A percentile compares a stretch with the other conserved stretches of the same genome.
Evolutionary conservation across 2,329 filamentous ascomycete genomes (phyloP).

Genomic region (Fusarium sp.): DNA sequence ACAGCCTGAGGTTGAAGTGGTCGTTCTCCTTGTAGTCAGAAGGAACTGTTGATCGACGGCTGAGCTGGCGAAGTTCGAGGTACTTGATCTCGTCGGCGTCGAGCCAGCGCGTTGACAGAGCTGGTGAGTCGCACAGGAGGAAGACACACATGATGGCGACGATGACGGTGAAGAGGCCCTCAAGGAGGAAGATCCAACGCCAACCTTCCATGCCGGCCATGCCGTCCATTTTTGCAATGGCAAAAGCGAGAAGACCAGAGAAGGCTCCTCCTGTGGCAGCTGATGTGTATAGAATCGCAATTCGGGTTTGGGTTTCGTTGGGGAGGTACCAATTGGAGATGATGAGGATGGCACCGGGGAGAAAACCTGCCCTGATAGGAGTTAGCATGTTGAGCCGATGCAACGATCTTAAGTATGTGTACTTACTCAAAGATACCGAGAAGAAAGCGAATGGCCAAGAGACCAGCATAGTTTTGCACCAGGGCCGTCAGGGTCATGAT

Average conservation of each 20-base stretch:
- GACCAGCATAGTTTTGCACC: slow-evolving; percentile 20
- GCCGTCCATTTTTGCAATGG: slow-evolving; percentile 32
- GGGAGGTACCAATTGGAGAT: slow-evolving; percentile 35
- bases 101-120: slow-evolving; percentile 16
- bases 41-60: slow-evolving; percentile 1
- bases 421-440: slow-evolving; percentile 25
- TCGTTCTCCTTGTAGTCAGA: slow-evolving; percentile 23
- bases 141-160: slow-evolving; percentile 24
- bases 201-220: slow-evolving; percentile 29
- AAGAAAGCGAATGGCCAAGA: slow-evolving; percentile 12
- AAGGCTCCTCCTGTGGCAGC: slow-evolving; percentile 47
- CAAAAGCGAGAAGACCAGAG: slow-evolving; percentile 43
- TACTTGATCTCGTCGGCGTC: slow-evolving; percentile 21
- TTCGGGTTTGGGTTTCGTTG: slow-evolving; percentile 26
- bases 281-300: slow-evolving; percentile 35
- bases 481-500: slow-evolving; percentile 18
- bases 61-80: slow-evolving; percentile 13
- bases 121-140: slow-evolving; percentile 15
- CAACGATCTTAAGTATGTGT: fast-evolving
- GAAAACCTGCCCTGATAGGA: neutral
- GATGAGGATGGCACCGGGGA: slow-evolving; percentile 23
- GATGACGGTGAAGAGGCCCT: slow-evolving; percentile 20
- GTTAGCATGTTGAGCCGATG: neutral
- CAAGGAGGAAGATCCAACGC: slow-evolving; percentile 30
- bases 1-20: slow-evolving; percentile 11